A percentile compares a stretch with the other conserved stretches of the same genome.
Evolutionary conservation across 2,329 filamentous ascomycete species (phyloP).

Genomic region (Cryphonectria radicalis): DNA sequence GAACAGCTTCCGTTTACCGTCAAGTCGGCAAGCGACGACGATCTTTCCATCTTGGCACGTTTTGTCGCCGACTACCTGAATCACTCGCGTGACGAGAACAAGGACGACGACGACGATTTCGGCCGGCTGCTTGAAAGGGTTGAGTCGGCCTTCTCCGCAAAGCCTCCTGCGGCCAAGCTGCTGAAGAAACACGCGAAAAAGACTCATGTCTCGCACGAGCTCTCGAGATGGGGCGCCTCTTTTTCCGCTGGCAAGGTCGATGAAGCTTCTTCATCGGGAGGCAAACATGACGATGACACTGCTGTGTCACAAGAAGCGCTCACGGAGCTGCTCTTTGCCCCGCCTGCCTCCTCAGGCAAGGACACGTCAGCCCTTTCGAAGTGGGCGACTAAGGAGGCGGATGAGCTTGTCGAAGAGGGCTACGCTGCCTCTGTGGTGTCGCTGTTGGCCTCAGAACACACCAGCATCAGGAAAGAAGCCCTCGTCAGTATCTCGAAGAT

Average conservation of each 20-base stretch:
- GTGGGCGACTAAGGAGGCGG: slow-evolving; percentile 78
- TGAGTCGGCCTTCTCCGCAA: slow-evolving; percentile 23
- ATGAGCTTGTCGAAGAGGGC: slow-evolving; percentile 79
- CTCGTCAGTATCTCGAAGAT: slow-evolving; percentile 70
- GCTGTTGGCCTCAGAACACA: slow-evolving; percentile 75
- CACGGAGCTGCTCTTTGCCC: slow-evolving; percentile 55
- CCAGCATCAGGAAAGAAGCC: slow-evolving; percentile 79
- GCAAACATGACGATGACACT: not conserved
- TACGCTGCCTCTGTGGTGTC: slow-evolving; percentile 71
- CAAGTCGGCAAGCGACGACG: slow-evolving; percentile 51
- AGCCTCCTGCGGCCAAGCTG: slow-evolving; percentile 20
- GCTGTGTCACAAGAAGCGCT: slow-evolving; percentile 46
- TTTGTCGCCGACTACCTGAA: slow-evolving; percentile 65
- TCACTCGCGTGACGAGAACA: slow-evolving; percentile 55
- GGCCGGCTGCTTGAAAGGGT: slow-evolving; percentile 18
- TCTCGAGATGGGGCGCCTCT: slow-evolving; percentile 29
- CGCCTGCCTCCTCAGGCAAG: slow-evolving; percentile 48
- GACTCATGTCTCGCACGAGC: slow-evolving; percentile 20
- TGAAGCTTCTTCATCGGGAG: slow-evolving; percentile 34
- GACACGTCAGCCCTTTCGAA: slow-evolving; percentile 59
- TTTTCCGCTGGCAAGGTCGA: slow-evolving; percentile 27
- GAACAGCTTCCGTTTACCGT: slow-evolving; percentile 79
- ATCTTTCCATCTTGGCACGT: slow-evolving; percentile 52
- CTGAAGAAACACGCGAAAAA: slow-evolving; percentile 26
- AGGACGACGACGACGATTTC: slow-evolving; percentile 37